Evolutionary conservation across 2,329 filamentous ascomycete species (phyloP), one percentile per base, ranked within the genome.

Genomic region (Atkinsonella texensis): DNA sequence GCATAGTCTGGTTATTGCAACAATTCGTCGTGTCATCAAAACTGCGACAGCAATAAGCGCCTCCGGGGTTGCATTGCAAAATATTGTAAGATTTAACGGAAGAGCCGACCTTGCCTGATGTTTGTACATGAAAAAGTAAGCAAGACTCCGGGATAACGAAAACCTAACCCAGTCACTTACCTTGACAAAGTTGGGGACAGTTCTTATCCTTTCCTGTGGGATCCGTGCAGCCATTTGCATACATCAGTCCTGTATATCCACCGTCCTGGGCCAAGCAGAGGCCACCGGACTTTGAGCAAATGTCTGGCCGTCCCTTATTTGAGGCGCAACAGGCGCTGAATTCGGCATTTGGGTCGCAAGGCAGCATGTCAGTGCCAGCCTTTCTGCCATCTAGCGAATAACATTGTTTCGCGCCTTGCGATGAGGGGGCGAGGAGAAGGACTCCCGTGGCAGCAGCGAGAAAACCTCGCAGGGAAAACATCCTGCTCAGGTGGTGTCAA

Each of bases 211-310:
- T 33, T 7, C 57, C 57, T 1, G 52, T 52, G n/a, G 39, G 40
- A 32, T 60, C 58, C 5, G 57, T 60, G 39, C 57, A 60, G 43
- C 59, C 59, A 40, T 57, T 56, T 18, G 53, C 46, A 18, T 56
- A 60, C 17, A 60, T 54, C 32, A 57, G 45, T 35, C 59, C 59
- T 20, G 52, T 46, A 17, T 28, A 54, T 4, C 41, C 50, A 10
- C 31, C 11, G 11, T 55, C 51, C 39, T 60, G 56, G 2, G 53
- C 53, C 28, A 55, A 56, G 41, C 59, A 60, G 15, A 59, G 52
- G 5, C 43, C 40, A 3, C 59, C 58, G 2, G 55, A 59, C 12
- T 52, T 52, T 51, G 58, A 33, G 49, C 59, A 60, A 18, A 60
- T 53, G 17, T 60, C 59, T 13, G 56, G 55, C 5, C 40, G 45